Evolutionary conservation across 345 rosid species (phyloP).

Genomic region (Boechera retrofracta): DNA sequence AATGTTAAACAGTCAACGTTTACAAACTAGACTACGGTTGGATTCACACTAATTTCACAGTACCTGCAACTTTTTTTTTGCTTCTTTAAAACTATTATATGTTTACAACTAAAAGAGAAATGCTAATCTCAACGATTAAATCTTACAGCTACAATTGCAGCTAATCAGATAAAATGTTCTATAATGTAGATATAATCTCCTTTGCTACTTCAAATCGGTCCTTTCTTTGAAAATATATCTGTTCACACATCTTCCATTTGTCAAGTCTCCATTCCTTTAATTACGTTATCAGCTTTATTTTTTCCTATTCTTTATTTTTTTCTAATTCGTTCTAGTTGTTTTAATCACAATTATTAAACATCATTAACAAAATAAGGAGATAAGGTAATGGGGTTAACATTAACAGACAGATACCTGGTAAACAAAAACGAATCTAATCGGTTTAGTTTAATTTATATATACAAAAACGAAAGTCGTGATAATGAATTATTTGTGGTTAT

Average conservation of each 20-base stretch:
- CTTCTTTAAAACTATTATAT: not conserved
- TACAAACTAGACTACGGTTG: not conserved
- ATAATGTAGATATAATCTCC: not conserved
- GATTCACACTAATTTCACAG: not conserved
- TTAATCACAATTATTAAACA: slow-evolving; percentile 6
- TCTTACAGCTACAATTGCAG: not conserved
- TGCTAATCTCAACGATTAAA: not conserved
- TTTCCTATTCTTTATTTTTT: not conserved
- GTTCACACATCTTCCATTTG: slow-evolving; percentile 36
- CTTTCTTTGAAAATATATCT: not conserved
- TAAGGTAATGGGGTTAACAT: slow-evolving; percentile 46
- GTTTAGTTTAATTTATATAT: slow-evolving; percentile 28
- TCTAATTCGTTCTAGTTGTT: not conserved
- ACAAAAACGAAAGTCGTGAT: slow-evolving; percentile 27
- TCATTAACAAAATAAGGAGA: slow-evolving; percentile 25
- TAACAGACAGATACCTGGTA: slow-evolving; percentile 40
- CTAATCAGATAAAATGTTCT: not conserved
- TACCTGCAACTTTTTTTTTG: not conserved
- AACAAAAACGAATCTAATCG: slow-evolving; percentile 42
- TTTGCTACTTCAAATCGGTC: not conserved
- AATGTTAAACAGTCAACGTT: not conserved
- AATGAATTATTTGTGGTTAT: slow-evolving; percentile 19
- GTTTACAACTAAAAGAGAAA: too few relatives aligned
- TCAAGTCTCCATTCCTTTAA: slow-evolving; percentile 24
- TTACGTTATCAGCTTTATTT: slow-evolving; percentile 14